These are phyloP conservation scores for Earliella scabrosa DNA, from an alignment of 1,284 basidiomycete species.

Conservation along the genomic window DNA sequence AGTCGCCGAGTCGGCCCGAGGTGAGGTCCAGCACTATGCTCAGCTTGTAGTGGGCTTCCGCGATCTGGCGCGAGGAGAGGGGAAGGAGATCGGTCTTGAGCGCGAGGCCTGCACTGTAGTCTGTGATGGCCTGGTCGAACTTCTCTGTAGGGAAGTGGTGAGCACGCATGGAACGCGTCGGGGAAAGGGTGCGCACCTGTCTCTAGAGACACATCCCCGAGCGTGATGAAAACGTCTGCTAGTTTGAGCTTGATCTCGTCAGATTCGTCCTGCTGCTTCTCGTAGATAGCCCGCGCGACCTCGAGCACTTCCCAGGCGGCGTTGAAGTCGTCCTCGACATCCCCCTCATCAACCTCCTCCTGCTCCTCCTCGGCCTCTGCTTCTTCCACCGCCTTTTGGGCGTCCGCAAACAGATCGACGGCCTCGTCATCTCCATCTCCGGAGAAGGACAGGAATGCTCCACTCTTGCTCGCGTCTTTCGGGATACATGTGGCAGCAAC, in stretches of 20 bases:
- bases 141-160: conserved; percentile 66
- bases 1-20: conserved; percentile 76
- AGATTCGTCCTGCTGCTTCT: conserved; percentile 61
- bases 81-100: conserved; percentile 78
- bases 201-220: conserved; percentile 90
- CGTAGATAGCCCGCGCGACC: conserved; percentile 83
- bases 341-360: conserved; percentile 60
- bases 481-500: neutral
- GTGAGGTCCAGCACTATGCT: conserved; percentile 89
- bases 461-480: conserved; percentile 42
- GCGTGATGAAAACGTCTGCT: conserved; percentile 82
- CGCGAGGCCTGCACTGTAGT: conserved; percentile 76
- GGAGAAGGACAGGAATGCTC: conserved; percentile 73
- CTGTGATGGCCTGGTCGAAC: conserved; percentile 87
- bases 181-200: conserved; percentile 62
- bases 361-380: conserved; percentile 50
- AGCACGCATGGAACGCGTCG: neutral
- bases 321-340: conserved; percentile 89
- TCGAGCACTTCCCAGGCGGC: conserved; percentile 94
- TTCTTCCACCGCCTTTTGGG: conserved; percentile 47
- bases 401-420: conserved; percentile 67
- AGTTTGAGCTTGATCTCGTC: conserved; percentile 73
- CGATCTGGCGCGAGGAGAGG: conserved; percentile 81
- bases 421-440: conserved; percentile 69
- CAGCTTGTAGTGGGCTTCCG: conserved; percentile 89